Percentiles rank a stretch among this genome's conserved stretches.
Evolutionary conservation across 495 filamentous ascomycete genomes (phyloP).

Genomic region (Aspergillus olivimuriae): DNA sequence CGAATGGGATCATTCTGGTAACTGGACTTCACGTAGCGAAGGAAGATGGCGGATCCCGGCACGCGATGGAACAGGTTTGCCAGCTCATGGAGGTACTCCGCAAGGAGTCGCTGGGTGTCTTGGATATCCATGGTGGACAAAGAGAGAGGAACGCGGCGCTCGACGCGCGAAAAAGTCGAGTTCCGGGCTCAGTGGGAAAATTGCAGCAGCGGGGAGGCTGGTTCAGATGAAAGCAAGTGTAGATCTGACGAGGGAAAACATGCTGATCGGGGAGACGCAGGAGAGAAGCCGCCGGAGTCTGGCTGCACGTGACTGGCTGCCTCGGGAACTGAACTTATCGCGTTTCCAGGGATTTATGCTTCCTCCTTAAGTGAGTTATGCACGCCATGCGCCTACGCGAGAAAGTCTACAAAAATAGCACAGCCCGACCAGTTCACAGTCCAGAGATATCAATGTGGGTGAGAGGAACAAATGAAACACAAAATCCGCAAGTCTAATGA

Average conservation of each 20-base stretch:
- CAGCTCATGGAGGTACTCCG: conserved; percentile 58
- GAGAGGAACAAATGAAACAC: conserved; percentile 10
- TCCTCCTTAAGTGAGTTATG: too few species aligned
- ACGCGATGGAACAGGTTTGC: conserved; percentile 74
- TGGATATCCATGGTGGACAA: conserved; percentile 66
- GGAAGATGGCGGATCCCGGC: conserved; percentile 87
- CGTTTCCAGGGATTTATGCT: too few species aligned
- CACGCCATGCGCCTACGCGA: too few species aligned
- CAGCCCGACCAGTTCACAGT: too few species aligned
- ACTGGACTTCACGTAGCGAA: conserved; percentile 91
- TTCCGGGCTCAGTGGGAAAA: conserved; percentile 3
- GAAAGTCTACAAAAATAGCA: too few species aligned
- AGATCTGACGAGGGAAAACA: too few species aligned
- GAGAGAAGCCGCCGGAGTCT: too few species aligned
- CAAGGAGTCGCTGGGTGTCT: conserved; percentile 67
- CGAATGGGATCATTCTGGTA: conserved; percentile 97
- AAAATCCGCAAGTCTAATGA: conserved; percentile 23
- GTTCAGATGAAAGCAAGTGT: too few species aligned
- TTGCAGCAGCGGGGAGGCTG: too few species aligned
- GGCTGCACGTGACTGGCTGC: too few species aligned
- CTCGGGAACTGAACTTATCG: too few species aligned
- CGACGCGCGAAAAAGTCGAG: conserved; percentile 7
- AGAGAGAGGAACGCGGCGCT: conserved; percentile 13
- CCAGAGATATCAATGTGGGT: conserved; percentile 12
- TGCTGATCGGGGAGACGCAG: too few species aligned